A percentile compares a stretch with the other conserved stretches of the same genome.
phyloP scores from a whole-genome alignment of 1,284 basidiomycete species.

The Agroathelia rolfsii region DNA sequence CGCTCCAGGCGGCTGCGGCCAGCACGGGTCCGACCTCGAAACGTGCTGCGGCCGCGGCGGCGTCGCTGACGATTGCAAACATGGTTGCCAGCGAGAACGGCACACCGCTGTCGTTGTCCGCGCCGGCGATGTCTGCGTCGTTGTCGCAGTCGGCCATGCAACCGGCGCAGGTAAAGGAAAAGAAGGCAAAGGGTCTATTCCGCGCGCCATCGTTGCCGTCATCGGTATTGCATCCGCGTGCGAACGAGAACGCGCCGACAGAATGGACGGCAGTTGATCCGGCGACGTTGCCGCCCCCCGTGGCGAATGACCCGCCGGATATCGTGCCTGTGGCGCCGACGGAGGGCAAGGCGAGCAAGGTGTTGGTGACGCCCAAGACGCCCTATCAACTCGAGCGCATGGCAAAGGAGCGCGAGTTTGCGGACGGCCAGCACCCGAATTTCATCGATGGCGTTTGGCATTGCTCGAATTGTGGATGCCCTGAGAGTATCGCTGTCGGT shows the following conservation, averaged over 20 bases:
- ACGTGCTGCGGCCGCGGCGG: constrained; percentile 78
- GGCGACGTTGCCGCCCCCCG: constrained; percentile 40
- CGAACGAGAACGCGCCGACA: constrained; percentile 45
- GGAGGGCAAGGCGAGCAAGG: constrained; percentile 35
- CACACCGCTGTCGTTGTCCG: constrained; percentile 40
- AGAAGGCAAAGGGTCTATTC: constrained; percentile 63
- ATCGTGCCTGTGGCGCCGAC: constrained; percentile 26
- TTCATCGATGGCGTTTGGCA: constrained; percentile 83
- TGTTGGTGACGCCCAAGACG: constrained; percentile 46
- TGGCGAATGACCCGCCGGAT: constrained; percentile 47
- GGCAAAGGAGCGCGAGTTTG: constrained; percentile 73
- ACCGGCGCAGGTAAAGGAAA: constrained; percentile 41
- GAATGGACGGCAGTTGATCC: constrained; percentile 58
- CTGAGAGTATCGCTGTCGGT: constrained; percentile 76
- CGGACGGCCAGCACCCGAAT: constrained; percentile 73
- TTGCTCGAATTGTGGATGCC: constrained; percentile 86
- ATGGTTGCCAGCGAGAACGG: constrained; percentile 80
- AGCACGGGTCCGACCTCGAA: constrained; percentile 59
- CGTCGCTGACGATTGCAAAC: constrained; percentile 70
- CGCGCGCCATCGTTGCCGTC: constrained; percentile 54
- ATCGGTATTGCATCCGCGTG: constrained; percentile 47
- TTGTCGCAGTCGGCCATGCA: constrained; percentile 35
- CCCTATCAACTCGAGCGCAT: constrained; percentile 69
- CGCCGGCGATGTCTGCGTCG: no score
- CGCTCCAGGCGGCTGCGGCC: constrained; percentile 51